These are phyloP conservation scores for Tephrocybe sp. DNA, from an alignment of 768 basidiomycete genomes.

Conservation along the genomic window DNA sequence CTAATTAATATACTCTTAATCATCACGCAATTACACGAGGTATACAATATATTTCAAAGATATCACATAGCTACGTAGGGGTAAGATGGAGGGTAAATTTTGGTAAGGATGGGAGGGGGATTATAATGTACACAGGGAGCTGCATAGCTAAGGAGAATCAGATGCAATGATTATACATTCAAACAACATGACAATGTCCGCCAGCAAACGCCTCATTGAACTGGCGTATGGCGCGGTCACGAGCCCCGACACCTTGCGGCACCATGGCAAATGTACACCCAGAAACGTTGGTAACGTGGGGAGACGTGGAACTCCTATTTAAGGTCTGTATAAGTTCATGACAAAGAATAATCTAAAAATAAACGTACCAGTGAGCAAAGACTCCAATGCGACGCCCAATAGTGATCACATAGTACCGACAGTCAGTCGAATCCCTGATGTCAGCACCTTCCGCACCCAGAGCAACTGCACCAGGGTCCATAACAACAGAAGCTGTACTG, in stretches of 20 bases:
- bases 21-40: neutral
- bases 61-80: neutral
- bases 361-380: neutral
- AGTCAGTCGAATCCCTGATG: neutral
- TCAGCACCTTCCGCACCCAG: neutral
- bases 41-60: neutral
- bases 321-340: neutral
- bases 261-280: neutral
- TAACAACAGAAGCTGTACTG: neutral
- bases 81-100: neutral
- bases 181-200: neutral
- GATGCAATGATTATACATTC: no score
- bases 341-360: neutral
- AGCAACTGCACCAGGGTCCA: neutral
- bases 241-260: neutral
- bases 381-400: neutral
- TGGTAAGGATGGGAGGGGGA: neutral
- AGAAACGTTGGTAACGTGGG: neutral
- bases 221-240: neutral
- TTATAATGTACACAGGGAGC: neutral
- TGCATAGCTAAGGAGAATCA: neutral
- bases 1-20: no score
- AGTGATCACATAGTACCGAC: conserved; percentile 2
- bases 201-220: neutral
- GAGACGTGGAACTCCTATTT: neutral